Conservation (phyloP, 345 rosid species). For the Salix exigua region DNA sequence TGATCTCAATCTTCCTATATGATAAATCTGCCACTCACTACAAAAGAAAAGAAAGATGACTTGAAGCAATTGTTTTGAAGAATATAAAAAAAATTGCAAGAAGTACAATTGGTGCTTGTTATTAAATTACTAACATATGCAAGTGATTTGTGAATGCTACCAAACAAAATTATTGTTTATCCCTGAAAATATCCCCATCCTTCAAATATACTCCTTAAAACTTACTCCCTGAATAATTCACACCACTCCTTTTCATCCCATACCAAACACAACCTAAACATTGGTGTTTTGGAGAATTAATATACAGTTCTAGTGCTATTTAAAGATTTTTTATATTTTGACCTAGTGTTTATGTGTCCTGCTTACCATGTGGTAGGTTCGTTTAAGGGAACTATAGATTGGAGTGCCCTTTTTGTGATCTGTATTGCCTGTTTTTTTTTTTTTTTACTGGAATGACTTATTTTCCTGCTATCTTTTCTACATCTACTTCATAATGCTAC, state of each 20-base stretch:
- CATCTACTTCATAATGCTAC: neutral
- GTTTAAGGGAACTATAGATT: neutral
- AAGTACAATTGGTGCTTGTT: neutral
- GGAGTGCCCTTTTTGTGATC: neutral
- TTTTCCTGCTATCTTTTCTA: neutral
- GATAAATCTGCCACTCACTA: neutral
- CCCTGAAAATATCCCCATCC: neutral
- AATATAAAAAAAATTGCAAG: neutral
- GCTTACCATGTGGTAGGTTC: neutral
- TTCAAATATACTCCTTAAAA: neutral
- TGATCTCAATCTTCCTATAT: neutral
- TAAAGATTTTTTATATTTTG: neutral
- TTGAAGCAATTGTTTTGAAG: neutral
- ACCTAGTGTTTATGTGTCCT: neutral
- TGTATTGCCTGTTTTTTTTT: neutral
- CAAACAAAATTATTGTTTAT: neutral
- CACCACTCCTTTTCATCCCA: neutral
- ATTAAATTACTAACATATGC: neutral
- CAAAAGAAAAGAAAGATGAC: neutral
- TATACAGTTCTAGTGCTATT: neutral
- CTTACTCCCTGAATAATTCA: neutral
- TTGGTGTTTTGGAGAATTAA: neutral
- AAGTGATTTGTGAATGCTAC: neutral
- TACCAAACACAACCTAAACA: neutral
- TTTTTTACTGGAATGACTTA: neutral